Base-by-base conservation (phyloP, 768 basidiomycete genomes). In the Suillus ampliporus region DNA sequence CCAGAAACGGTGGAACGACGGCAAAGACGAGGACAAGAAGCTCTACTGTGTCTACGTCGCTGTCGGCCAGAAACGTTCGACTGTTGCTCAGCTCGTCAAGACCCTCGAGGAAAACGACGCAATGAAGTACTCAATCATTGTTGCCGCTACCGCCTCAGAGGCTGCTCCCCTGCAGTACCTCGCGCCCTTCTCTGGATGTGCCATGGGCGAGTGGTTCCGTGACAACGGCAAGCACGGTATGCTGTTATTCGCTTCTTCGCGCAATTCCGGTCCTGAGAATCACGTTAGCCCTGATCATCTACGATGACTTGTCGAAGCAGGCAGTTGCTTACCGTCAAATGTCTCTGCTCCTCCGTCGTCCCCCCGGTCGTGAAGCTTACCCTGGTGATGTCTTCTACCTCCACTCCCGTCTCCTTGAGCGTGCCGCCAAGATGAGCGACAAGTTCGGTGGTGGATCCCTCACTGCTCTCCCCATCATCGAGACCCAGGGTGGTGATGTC, bases 191-290 rank as follows among this genome's bases (percentile, higher is more conserved):
- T 97, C 97, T 69, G 97, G 97, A 67, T 97, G 95, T 81, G 97
- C 97, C 73, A 99, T 99, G 95, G 97, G 97, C 78, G 97, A 99
- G 83, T 99, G 97, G 97, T 99, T 99, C 97, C 93, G 95, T 82
- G 97, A 99, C 83, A 99, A 99, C 79, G 97, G 95, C 84, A 98
- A 97, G 84, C 97, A 99, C 80, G 96, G 91, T 91, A 72, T 60
- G 88, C 52, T n/a, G 15, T 17, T 52, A 53, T 23, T 14, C 14
- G 38, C 57, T 21, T 26, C 8, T 26, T 46, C 58, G 35, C 31
- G 52, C 11, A 13, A 57, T 34, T 6, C 21, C 35, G 58, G 58
- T 46, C 34, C 50, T 59, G 52, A 57, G n/a, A 61, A 21, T 65
- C 19, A 46, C 34, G 3, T 17, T 59, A 92, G 91, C 97, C 68